Evolutionary conservation across 768 basidiomycete species (phyloP).

Genomic region (Termitomyces sp.): DNA sequence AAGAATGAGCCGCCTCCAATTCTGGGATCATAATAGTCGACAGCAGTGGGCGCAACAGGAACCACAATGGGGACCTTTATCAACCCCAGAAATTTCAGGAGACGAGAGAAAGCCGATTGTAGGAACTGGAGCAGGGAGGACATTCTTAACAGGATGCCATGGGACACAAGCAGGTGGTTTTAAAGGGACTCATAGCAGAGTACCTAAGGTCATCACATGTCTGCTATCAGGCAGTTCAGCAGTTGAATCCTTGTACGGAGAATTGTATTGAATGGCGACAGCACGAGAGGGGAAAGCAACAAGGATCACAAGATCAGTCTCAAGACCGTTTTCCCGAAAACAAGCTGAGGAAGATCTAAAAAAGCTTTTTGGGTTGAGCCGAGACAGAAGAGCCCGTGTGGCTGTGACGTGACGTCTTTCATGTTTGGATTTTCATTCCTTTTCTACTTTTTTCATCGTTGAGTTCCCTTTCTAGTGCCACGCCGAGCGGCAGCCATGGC

Average conservation of each 20-base stretch:
- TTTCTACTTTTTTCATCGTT: not conserved
- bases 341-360: not conserved
- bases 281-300: not conserved
- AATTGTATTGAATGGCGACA: not conserved
- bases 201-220: not conserved
- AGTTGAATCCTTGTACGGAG: slow-evolving; percentile 1
- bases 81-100: not conserved
- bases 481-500: not conserved
- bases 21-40: slow-evolving; percentile 20
- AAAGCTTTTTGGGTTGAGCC: not conserved
- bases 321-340: not conserved
- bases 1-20: slow-evolving; percentile 17
- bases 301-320: slow-evolving; percentile 3
- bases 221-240: not conserved
- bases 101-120: not conserved
- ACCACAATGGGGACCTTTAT: not conserved
- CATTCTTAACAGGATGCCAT: not conserved
- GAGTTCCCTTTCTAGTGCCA: not conserved
- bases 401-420: not conserved
- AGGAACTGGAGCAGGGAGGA: slow-evolving; percentile 1
- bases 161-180: not conserved
- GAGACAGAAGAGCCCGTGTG: not conserved
- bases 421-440: not conserved
- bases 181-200: not conserved
- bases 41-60: not conserved